These are phyloP conservation scores for Geotrichum fermentans DNA, from an alignment of 1,139 yeast species.

Conservation along the genomic window DNA sequence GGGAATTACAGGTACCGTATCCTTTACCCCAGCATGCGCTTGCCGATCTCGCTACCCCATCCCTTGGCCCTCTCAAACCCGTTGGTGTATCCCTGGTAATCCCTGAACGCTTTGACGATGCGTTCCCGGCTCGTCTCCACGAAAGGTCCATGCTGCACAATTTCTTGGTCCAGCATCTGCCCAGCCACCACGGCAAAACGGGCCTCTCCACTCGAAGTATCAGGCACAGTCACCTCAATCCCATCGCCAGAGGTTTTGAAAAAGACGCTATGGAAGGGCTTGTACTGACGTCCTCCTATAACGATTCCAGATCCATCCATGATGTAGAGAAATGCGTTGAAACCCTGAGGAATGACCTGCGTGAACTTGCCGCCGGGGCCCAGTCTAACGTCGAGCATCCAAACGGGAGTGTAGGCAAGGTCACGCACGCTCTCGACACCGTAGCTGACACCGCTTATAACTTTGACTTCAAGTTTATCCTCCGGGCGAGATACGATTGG, in stretches of 20 bases:
- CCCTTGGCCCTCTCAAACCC: conserved; percentile 68
- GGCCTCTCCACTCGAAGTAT: conserved; percentile 19
- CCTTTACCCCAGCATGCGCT: conserved; percentile 21
- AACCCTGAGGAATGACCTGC: conserved; percentile 59
- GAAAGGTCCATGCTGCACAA: conserved; percentile 78
- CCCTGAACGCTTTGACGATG: conserved; percentile 58
- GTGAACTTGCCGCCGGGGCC: conserved; percentile 63
- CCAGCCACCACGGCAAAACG: conserved; percentile 53
- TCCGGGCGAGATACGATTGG: conserved; percentile 59
- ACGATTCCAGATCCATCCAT: conserved; percentile 58
- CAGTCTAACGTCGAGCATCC: conserved; percentile 63
- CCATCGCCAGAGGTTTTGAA: conserved; percentile 35
- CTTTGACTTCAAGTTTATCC: conserved; percentile 63
- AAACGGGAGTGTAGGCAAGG: conserved; percentile 73
- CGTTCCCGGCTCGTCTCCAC: conserved; percentile 58
- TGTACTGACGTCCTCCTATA: conserved; percentile 38
- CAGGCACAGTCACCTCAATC: conserved; percentile 29
- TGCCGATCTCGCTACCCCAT: conserved; percentile 65
- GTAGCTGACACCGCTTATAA: conserved; percentile 71
- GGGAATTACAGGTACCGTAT: too few species aligned
- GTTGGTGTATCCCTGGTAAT: conserved; percentile 61
- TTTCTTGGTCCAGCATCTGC: conserved; percentile 58
- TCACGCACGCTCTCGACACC: conserved; percentile 72
- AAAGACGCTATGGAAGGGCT: conserved; percentile 46
- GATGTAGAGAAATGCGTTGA: conserved; percentile 70